Percentiles rank a stretch among this genome's conserved stretches.
Evolutionary conservation across 257 asterid genomes (phyloP).

Genomic region (Echites panduratus): DNA sequence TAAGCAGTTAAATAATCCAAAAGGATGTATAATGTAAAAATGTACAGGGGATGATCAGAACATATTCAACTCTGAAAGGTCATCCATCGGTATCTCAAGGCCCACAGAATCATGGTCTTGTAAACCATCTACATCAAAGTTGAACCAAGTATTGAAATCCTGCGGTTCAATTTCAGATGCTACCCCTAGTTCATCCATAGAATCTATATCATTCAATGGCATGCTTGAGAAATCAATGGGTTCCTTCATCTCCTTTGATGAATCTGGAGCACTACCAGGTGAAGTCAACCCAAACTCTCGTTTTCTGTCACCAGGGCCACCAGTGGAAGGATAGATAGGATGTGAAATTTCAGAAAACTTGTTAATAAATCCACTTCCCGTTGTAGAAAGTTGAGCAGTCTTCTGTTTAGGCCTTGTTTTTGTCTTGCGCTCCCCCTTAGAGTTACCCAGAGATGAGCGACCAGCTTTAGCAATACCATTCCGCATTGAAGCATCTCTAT

Average conservation of each 20-base stretch:
- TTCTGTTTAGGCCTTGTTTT: conserved; percentile 79
- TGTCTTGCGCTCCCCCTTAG: conserved; percentile 80
- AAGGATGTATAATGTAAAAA: conserved; percentile 54
- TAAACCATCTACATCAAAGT: conserved; percentile 70
- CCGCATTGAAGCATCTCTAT: conserved; percentile 31
- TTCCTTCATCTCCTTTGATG: conserved; percentile 35
- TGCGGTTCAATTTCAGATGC: conserved; percentile 61
- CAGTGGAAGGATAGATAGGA: conserved; percentile 28
- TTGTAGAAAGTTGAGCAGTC: conserved; percentile 78
- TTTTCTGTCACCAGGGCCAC: conserved; percentile 51
- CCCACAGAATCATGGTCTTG: conserved; percentile 65
- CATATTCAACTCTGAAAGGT: conserved; percentile 66
- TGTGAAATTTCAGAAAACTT: conserved; percentile 37
- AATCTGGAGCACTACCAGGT: conserved; percentile 33
- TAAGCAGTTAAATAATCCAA: conserved; percentile 40
- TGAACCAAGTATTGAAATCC: conserved; percentile 83
- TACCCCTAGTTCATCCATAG: conserved; percentile 64
- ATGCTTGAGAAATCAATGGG: conserved; percentile 29
- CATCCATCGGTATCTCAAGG: conserved; percentile 88
- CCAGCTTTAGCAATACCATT: conserved; percentile 46
- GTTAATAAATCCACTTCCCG: conserved; percentile 53
- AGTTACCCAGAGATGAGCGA: conserved; percentile 49
- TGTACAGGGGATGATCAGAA: conserved; percentile 50
- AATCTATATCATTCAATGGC: conserved; percentile 49
- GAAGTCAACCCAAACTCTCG: conserved; percentile 50